Evolutionary conservation across 441 rosid genomes (phyloP).

Genomic region (Macaranga tanarius): DNA sequence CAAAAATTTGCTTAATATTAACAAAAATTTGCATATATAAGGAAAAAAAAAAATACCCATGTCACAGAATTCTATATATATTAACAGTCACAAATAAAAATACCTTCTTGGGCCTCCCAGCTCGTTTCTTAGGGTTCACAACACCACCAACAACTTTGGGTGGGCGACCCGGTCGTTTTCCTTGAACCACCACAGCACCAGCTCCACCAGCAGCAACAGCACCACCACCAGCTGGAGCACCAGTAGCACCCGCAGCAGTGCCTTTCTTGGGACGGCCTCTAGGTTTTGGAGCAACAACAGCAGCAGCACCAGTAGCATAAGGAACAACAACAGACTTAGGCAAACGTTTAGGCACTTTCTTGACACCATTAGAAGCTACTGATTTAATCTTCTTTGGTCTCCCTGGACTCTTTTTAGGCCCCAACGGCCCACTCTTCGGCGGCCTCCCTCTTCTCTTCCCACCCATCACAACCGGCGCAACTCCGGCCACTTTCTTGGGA

Average conservation of each 20-base stretch:
- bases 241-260: conserved; percentile 17
- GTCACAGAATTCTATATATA: background rate
- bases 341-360: conserved; percentile 45
- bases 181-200: conserved; percentile 21
- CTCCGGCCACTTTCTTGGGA: conserved; percentile 42
- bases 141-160: conserved; percentile 48
- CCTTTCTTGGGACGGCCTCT: conserved; percentile 71
- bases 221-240: conserved; percentile 11
- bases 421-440: conserved; percentile 30
- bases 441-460: conserved; percentile 46
- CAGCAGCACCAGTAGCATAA: conserved; percentile 32
- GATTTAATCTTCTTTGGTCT: conserved; percentile 58
- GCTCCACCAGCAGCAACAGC: conserved; percentile 17
- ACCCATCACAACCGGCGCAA: conserved; percentile 1
- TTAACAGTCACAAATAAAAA: background rate
- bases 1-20: too few species aligned
- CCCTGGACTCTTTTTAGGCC: conserved; percentile 37
- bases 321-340: conserved; percentile 44
- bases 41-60: too few species aligned
- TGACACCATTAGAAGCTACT: conserved; percentile 31
- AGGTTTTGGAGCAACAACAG: conserved; percentile 28
- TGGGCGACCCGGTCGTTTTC: conserved; percentile 61
- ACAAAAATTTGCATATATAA: too few species aligned
- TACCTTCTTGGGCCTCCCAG: conserved; percentile 82
- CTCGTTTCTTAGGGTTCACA: conserved; percentile 32